Evolutionary conservation across 225 moss, liverwort and hornwort genomes (phyloP).

Genomic region (Polytrichum commune): DNA sequence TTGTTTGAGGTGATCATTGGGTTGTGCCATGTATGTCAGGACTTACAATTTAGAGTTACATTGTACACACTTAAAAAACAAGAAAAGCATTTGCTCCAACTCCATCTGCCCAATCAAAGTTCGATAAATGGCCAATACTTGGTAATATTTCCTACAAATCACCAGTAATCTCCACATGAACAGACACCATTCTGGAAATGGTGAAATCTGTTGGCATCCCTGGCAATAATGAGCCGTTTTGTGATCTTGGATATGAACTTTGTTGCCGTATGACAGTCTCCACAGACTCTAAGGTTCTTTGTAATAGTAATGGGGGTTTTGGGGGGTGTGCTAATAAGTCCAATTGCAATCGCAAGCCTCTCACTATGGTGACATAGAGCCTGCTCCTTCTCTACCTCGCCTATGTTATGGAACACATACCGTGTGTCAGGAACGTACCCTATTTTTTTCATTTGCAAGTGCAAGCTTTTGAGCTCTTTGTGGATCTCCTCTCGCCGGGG

Average conservation of each 20-base stretch:
- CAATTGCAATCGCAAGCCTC: slow-evolving; percentile 53
- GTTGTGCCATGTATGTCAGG: too few species aligned
- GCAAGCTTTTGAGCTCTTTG: slow-evolving; percentile 33
- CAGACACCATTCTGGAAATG: slow-evolving; percentile 52
- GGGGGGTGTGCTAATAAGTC: slow-evolving; percentile 35
- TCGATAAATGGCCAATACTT: too few species aligned
- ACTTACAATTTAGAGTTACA: too few species aligned
- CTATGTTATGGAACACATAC: slow-evolving; percentile 48
- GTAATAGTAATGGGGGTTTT: slow-evolving; percentile 34
- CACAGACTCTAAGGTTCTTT: slow-evolving; percentile 58
- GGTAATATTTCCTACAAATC: slow-evolving; percentile 2
- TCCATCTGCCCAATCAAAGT: too few species aligned
- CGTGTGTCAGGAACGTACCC: slow-evolving; percentile 52
- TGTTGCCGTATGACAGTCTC: slow-evolving; percentile 52
- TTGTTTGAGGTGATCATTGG: too few species aligned
- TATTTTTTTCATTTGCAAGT: slow-evolving; percentile 34
- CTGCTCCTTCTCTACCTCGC: slow-evolving; percentile 42
- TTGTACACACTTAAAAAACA: too few species aligned
- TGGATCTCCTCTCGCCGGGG: slow-evolving; percentile 30
- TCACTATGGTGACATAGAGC: slow-evolving; percentile 54
- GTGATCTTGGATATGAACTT: slow-evolving; percentile 57
- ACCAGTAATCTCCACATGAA: slow-evolving; percentile 62
- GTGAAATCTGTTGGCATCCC: slow-evolving; percentile 56
- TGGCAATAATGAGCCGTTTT: slow-evolving; percentile 41
- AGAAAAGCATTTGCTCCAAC: too few species aligned